Evolutionary conservation across 371 early-diverging fungal species (phyloP).

Genomic region (Batkoa obscura): DNA sequence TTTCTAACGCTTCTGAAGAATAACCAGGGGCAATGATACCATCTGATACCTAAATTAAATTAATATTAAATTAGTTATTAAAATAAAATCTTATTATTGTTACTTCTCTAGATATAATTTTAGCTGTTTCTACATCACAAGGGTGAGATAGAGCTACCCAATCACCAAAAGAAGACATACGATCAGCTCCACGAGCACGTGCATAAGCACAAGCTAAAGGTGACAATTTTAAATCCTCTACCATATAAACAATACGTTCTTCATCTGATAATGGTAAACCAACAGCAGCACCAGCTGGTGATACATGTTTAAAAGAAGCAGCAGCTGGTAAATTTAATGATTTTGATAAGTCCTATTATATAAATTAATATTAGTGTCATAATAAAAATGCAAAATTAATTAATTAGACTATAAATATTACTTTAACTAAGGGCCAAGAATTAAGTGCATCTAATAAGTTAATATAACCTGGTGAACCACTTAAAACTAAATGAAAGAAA

Average conservation of each 20-base stretch:
- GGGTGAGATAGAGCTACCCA: constrained; percentile 83
- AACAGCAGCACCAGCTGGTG: constrained; percentile 94
- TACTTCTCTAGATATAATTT: constrained; percentile 78
- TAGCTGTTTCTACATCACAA: constrained; percentile 84
- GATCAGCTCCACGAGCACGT: constrained; percentile 83
- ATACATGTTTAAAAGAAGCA: constrained; percentile 96
- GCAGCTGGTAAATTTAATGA: constrained; percentile 70
- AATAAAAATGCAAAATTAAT: neutral
- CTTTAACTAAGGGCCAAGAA: constrained; percentile 93
- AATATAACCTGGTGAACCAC: constrained; percentile 93
- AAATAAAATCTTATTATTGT: neutral
- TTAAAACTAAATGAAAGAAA: constrained; percentile 31
- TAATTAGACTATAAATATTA: neutral
- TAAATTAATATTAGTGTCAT: neutral
- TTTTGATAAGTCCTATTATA: constrained; percentile 20
- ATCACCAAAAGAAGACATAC: constrained; percentile 97
- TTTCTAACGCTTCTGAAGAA: constrained; percentile 67
- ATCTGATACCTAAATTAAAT: constrained; percentile 41
- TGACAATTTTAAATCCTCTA: constrained; percentile 62
- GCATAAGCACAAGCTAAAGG: constrained; percentile 72
- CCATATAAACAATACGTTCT: constrained; percentile 80
- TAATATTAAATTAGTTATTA: neutral
- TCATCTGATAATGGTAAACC: constrained; percentile 58
- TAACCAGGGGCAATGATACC: constrained; percentile 93
- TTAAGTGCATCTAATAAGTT: constrained; percentile 92